Conservation (phyloP, 257 asterid genomes). For the Solanum pennellii region DNA sequence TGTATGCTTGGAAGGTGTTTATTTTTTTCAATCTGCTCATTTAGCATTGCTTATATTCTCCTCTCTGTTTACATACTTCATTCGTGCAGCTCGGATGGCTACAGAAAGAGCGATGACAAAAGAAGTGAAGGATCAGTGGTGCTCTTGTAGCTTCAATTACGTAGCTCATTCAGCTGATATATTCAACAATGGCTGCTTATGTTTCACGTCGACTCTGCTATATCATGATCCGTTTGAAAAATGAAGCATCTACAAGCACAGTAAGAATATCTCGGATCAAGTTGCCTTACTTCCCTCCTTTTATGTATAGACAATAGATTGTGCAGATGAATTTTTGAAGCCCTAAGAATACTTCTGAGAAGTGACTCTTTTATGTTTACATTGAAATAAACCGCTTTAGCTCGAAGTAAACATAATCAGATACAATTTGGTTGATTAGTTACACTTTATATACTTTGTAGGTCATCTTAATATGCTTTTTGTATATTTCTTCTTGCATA, state of each 20-base stretch:
- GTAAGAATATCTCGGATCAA: not conserved
- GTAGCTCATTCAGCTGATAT: not conserved
- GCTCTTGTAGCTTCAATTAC: not conserved
- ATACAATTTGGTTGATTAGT: not conserved
- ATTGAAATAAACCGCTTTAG: not conserved
- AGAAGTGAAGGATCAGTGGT: not conserved
- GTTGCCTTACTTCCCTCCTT: not conserved
- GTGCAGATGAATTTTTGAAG: not conserved
- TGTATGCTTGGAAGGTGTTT: slow-evolving; percentile 97
- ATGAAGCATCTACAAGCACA: not conserved
- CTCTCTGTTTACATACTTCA: not conserved
- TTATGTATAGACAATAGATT: not conserved
- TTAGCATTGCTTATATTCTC: not conserved
- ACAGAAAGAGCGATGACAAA: slow-evolving; percentile 10
- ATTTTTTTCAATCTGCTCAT: not conserved
- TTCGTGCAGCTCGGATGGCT: slow-evolving; percentile 24
- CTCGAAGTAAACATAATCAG: not conserved
- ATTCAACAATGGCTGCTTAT: not conserved
- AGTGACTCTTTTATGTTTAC: not conserved
- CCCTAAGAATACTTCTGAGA: not conserved
- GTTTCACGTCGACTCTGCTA: not conserved
- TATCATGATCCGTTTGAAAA: not conserved
- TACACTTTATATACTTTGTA: not conserved
- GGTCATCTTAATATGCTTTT: not conserved
- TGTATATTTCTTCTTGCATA: not conserved